These are phyloP conservation scores for Volvox reticuliferus DNA, from an alignment of 139 green algal genomes.

Conservation along the genomic window DNA sequence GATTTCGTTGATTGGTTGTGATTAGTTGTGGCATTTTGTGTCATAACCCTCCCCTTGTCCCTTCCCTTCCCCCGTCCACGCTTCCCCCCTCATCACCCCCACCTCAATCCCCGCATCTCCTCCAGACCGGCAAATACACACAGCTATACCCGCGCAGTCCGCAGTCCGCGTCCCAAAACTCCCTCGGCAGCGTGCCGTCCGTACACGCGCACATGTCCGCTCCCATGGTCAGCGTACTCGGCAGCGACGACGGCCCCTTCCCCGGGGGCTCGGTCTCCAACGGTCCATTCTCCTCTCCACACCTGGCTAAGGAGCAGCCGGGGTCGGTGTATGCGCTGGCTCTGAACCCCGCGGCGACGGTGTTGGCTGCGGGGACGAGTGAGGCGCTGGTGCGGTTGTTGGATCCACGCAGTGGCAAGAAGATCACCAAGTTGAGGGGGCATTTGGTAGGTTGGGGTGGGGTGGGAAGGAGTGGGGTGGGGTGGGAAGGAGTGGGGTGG, in stretches of 20 bases:
- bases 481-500: background rate
- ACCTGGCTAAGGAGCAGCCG: conserved; percentile 41
- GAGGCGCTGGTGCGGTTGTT: conserved; percentile 69
- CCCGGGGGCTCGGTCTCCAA: background rate
- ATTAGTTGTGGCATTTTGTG: no score
- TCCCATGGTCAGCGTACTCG: background rate
- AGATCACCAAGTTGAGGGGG: conserved; percentile 77
- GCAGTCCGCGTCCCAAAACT: background rate
- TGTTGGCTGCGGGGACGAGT: conserved; percentile 83
- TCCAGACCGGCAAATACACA: conserved; percentile 41
- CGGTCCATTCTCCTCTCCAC: background rate
- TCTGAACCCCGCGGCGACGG: conserved; percentile 67
- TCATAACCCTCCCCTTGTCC: background rate
- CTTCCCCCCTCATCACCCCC: background rate
- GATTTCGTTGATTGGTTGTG: no score
- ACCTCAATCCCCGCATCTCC: background rate
- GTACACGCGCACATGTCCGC: background rate
- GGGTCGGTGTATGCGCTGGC: conserved; percentile 88
- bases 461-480: background rate
- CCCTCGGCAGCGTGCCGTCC: background rate
- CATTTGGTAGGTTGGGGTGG: background rate
- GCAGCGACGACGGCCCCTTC: background rate
- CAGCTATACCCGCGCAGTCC: conserved; percentile 23
- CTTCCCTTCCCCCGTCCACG: background rate
- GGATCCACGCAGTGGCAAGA: conserved; percentile 75